Base-by-base conservation (phyloP, 495 filamentous ascomycete genomes). In the Aspergillus haitiensis region DNA sequence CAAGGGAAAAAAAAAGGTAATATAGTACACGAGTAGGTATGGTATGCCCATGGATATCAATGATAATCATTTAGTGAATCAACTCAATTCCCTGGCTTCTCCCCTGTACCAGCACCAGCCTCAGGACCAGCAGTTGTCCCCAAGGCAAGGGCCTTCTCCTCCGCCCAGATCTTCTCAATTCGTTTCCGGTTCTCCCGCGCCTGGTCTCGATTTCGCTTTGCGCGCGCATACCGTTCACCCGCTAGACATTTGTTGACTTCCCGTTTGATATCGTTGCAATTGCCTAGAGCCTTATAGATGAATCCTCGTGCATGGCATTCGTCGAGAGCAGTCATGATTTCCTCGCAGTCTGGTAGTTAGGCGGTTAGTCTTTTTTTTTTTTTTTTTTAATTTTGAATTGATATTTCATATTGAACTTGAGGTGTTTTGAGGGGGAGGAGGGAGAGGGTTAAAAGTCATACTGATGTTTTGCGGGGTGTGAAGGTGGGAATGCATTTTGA, bases 301-400 rank as follows among this genome's bases (percentile, higher is more conserved):
- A 98, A 98, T 32, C 93, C 93, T 42, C 83, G 82, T 11, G 91
- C 92, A 71, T 98, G 94, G 77, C 94, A 98, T 79, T 96, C 92
- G 55, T 98, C 94, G 58, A 98, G 88, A 51, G 89, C 88, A 16
- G 75, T 84, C 88, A 97, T 97, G 66, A 98, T 82, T 63, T 92
- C 92, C 74, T 92, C 90, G 82, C 94, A 98, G 60, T 86, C 95
- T 98, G 64, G 12, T 42, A 31, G 3, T 21, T 11, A 15, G 39
- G 9, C 9, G 39, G 15, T 42, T 42, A 42, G 39, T 15, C 21
- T 47, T 47, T 18, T n/a, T 16, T 13, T 46, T 8, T 15, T 47
- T 47, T 47, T 18, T n/a, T 16, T 13, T 46, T 8, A 15, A 48
- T 40, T 34, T 8, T 51, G 33, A 15, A 11, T 6, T 18, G 18